These are phyloP conservation scores for Senna siamea DNA, from an alignment of 306 rosid species.

Conservation along the genomic window DNA sequence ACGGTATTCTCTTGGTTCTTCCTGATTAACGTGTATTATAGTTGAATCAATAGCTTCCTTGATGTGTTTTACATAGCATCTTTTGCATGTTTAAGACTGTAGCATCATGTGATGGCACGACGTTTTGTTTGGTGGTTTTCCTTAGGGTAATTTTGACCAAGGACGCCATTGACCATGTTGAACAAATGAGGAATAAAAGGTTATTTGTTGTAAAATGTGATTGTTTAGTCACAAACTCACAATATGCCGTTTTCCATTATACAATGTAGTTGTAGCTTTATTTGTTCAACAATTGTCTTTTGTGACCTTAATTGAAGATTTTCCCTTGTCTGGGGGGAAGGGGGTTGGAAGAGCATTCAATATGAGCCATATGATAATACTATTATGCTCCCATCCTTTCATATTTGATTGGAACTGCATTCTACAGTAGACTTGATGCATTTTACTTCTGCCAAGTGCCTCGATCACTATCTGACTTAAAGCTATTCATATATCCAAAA, in stretches of 20 bases:
- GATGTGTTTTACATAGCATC: not conserved
- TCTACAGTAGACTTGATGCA: not conserved
- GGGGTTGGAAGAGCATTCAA: not conserved
- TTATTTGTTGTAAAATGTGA: not conserved
- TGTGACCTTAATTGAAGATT: not conserved
- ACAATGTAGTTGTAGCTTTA: not conserved
- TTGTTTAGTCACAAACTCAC: not conserved
- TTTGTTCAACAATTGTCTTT: not conserved
- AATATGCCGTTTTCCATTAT: not conserved
- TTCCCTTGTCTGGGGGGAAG: not conserved
- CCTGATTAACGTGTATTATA: not conserved
- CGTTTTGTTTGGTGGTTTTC: not conserved
- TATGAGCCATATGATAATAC: not conserved
- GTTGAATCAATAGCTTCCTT: not conserved
- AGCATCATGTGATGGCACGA: not conserved
- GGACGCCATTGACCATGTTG: not conserved
- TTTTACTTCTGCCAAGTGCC: not conserved
- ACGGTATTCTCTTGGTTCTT: constrained; percentile 53
- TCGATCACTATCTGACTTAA: not conserved
- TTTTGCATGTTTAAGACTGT: not conserved
- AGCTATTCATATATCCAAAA: not conserved
- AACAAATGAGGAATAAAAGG: not conserved
- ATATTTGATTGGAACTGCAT: not conserved
- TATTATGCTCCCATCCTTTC: not conserved
- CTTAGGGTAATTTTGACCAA: not conserved